phyloP scores from a whole-genome alignment of 2,329 filamentous ascomycete species.

The Didymella segeticola region DNA sequence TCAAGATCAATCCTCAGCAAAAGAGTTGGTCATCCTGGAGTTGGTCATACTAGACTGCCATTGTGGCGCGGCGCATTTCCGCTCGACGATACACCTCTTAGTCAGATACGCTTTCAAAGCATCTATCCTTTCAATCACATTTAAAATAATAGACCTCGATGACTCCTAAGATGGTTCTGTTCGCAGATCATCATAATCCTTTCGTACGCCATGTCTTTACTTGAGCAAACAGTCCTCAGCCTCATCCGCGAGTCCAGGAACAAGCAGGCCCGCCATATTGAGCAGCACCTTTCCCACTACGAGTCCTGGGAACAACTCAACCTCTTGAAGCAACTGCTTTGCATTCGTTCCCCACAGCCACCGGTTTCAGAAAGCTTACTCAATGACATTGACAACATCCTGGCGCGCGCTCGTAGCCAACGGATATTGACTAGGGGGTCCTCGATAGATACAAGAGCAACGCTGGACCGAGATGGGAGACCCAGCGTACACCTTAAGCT shows the following conservation, averaged over 20 bases:
- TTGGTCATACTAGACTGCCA: too few relatives aligned
- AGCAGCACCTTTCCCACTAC: conserved; percentile 18
- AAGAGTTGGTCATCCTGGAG: too few relatives aligned
- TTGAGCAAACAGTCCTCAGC: conserved; percentile 13
- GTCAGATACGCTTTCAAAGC: conserved; percentile 9
- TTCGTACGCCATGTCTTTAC: conserved; percentile 14
- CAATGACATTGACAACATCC: conserved; percentile 26
- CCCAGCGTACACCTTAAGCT: conserved; percentile 25
- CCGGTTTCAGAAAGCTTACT: conserved; percentile 21
- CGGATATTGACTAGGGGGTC: conserved; percentile 18
- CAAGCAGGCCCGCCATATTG: conserved; percentile 15
- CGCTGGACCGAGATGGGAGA: not conserved
- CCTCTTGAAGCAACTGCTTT: conserved; percentile 35
- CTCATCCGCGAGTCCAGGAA: conserved; percentile 23
- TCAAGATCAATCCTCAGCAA: not conserved
- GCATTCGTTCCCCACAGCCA: conserved; percentile 29
- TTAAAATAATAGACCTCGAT: not conserved
- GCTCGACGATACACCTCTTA: conserved; percentile 1
- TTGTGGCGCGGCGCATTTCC: conserved; percentile 7
- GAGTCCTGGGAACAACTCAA: conserved; percentile 24
- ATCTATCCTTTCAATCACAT: not conserved
- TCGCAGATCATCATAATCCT: too few relatives aligned
- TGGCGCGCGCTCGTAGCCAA: conserved; percentile 20
- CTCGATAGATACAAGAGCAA: conserved; percentile 15
- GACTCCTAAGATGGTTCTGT: too few relatives aligned